phyloP scores from a whole-genome alignment of 2,329 filamentous ascomycete species.

The Biscogniauxia mediterranea region DNA sequence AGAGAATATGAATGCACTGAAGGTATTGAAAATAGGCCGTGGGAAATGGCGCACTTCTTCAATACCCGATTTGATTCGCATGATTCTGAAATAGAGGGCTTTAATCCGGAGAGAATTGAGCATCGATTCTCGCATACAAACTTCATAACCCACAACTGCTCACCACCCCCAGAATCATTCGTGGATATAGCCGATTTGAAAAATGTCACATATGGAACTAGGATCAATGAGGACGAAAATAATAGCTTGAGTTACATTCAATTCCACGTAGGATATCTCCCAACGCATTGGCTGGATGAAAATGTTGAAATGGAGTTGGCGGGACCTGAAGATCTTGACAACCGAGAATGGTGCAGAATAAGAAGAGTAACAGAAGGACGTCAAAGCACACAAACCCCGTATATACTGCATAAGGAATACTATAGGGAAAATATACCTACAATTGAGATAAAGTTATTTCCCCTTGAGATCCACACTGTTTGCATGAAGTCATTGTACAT shows the following conservation, averaged over 20 bases:
- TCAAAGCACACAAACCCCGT: too few species aligned
- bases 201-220: neutral
- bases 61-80: neutral
- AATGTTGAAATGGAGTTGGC: neutral
- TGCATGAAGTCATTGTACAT: too few species aligned
- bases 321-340: too few species aligned
- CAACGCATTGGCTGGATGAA: neutral
- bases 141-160: conserved; percentile 6
- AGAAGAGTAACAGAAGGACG: too few species aligned
- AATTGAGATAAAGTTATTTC: too few species aligned
- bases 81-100: neutral
- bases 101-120: neutral
- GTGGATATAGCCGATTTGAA: neutral
- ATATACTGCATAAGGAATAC: too few species aligned
- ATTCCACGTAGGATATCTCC: neutral
- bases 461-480: too few species aligned
- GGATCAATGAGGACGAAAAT: neutral
- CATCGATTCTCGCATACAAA: neutral
- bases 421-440: too few species aligned
- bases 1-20: neutral
- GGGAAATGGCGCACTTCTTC: neutral
- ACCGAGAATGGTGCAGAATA: too few species aligned
- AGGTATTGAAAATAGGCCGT: conserved; percentile 3
- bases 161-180: neutral
- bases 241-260: neutral